phyloP scores from a whole-genome alignment of 768 basidiomycete species.

The Cystofilobasidium macerans region DNA sequence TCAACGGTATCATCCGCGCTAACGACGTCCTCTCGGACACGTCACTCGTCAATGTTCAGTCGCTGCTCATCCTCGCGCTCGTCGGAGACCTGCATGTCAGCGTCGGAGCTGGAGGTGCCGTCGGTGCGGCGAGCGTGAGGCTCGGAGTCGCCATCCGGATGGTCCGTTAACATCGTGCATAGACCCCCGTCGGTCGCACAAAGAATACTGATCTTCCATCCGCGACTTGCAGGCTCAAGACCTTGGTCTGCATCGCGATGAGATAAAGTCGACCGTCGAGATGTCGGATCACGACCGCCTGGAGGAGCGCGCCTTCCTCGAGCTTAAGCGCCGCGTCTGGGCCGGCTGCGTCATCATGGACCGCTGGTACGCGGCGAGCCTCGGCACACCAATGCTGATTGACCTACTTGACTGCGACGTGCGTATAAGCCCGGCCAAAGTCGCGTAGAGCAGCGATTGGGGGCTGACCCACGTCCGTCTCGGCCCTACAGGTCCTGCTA shows the following conservation, averaged over 20 bases:
- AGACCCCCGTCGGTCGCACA: too few relatives aligned
- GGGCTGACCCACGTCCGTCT: neutral
- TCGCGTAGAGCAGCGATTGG: too few relatives aligned
- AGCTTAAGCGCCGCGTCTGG: conserved; percentile 82
- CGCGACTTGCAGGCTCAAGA: conserved; percentile 96
- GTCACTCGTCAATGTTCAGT: conserved; percentile 74
- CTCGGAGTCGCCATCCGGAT: conserved; percentile 79
- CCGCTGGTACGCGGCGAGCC: conserved; percentile 72
- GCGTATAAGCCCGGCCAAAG: conserved; percentile 37
- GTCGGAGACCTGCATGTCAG: conserved; percentile 81
- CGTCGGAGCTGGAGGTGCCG: conserved; percentile 46
- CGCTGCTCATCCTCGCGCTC: conserved; percentile 74
- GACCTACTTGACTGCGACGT: conserved; percentile 95
- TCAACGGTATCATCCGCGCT: conserved; percentile 73
- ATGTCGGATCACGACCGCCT: conserved; percentile 49
- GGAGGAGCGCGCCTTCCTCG: conserved; percentile 47
- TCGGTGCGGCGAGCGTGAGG: conserved; percentile 61
- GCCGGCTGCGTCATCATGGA: conserved; percentile 88
- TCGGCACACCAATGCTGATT: conserved; percentile 91
- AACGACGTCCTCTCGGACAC: conserved; percentile 86
- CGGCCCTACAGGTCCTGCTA: neutral
- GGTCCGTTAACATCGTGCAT: conserved; percentile 47
- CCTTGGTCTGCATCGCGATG: conserved; percentile 84
- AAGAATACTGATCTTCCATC: too few relatives aligned
- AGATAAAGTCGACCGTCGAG: conserved; percentile 43